These are phyloP conservation scores for Starmera amethionina DNA, from an alignment of 805 yeast species.

Conservation along the genomic window DNA sequence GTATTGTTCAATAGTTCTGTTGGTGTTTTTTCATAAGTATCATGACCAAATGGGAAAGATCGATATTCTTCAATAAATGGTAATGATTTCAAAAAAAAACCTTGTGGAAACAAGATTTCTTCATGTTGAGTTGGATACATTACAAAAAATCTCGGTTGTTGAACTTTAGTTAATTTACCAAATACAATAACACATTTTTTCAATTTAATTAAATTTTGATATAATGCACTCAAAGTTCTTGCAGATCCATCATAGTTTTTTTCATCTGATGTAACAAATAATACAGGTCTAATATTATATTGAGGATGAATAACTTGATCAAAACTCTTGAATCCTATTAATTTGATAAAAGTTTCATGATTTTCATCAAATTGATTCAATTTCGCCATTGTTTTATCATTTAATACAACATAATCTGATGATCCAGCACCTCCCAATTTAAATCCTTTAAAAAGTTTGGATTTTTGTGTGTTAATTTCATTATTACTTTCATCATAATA, in stretches of 20 bases:
- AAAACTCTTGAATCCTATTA: slow-evolving; percentile 57
- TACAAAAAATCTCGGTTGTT: slow-evolving; percentile 49
- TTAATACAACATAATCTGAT: slow-evolving; percentile 30
- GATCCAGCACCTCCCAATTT: slow-evolving; percentile 27
- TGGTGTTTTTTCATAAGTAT: slow-evolving; percentile 4
- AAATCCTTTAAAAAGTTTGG: too few species aligned
- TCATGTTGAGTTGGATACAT: slow-evolving; percentile 40
- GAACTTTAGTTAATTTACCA: slow-evolving; percentile 48
- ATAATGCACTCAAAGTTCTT: slow-evolving; percentile 58
- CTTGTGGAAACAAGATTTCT: slow-evolving; percentile 42
- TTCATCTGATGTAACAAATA: slow-evolving; percentile 61
- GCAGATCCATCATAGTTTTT: slow-evolving; percentile 52
- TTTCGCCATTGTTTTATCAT: slow-evolving; percentile 25
- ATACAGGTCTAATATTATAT: slow-evolving; percentile 43
- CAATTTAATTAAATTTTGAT: slow-evolving; percentile 42
- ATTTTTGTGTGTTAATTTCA: too few species aligned
- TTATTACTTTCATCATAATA: slow-evolving; percentile 20
- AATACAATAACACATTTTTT: slow-evolving; percentile 58
- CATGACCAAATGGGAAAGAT: slow-evolving; percentile 38
- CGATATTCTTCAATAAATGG: slow-evolving; percentile 77
- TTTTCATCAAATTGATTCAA: slow-evolving; percentile 24
- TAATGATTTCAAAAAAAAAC: slow-evolving; percentile 55
- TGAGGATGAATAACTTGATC: slow-evolving; percentile 33
- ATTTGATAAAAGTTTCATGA: slow-evolving; percentile 41
- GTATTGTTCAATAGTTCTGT: slow-evolving; percentile 9